Percentiles rank a stretch among this genome's conserved stretches.
phyloP scores from a whole-genome alignment of 179 eudicot genomes.

The Beta lomatogona region DNA sequence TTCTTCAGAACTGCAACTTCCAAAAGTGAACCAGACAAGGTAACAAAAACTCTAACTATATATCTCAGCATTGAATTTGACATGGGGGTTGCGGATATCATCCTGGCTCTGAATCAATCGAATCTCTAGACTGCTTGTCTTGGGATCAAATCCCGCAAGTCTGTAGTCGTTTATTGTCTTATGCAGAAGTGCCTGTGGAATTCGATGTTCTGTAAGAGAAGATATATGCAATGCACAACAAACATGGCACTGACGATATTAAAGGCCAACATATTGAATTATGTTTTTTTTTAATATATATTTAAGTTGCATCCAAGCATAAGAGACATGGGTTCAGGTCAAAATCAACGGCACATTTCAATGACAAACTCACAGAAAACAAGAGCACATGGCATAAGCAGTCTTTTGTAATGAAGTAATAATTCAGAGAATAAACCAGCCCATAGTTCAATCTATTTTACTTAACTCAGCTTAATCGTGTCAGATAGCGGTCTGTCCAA shows the following conservation, averaged over 20 bases:
- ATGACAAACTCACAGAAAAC: background rate
- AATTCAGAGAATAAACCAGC: background rate
- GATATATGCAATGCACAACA: background rate
- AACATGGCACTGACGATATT: background rate
- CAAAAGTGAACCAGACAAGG: background rate
- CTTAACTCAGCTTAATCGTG: too few relatives aligned
- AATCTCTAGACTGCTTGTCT: slow-evolving; percentile 88
- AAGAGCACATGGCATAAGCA: background rate
- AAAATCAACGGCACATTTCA: background rate
- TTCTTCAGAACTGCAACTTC: background rate
- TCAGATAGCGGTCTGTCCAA: too few relatives aligned
- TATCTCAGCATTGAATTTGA: slow-evolving; percentile 62
- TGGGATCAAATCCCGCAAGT: slow-evolving; percentile 69
- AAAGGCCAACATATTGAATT: background rate
- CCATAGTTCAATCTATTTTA: background rate
- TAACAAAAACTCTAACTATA: slow-evolving; percentile 32
- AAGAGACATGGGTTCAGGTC: background rate
- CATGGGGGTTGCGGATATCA: slow-evolving; percentile 74
- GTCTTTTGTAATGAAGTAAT: background rate
- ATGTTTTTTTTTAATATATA: background rate
- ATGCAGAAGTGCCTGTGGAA: slow-evolving; percentile 68
- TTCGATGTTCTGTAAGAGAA: background rate
- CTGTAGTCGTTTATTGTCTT: slow-evolving; percentile 70
- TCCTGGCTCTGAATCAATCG: slow-evolving; percentile 90
- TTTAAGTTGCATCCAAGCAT: background rate